Base-by-base conservation (phyloP, 306 rosid genomes). In the Sphenostylis stenocarpa region DNA sequence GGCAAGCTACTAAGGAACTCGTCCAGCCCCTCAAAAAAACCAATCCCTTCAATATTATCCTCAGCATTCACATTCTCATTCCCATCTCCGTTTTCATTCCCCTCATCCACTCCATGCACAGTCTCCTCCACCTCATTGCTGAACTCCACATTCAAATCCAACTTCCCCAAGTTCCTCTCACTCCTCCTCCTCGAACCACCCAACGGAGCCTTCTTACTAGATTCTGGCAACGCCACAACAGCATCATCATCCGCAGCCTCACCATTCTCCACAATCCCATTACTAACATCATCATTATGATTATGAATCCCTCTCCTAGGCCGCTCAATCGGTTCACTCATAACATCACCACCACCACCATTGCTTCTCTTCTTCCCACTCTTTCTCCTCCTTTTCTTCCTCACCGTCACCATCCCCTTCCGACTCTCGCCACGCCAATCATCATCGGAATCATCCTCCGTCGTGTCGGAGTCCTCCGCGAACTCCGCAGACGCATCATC, bases 101-200 rank as follows among this genome's bases (percentile, higher is more conserved):
- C 86, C 60, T 68, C 85, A 67, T 79, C 76, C 53, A 9, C 58
- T 11, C 82, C 89, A 9, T 63, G 80, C 1, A 79, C 75, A 3
- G 80, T 86, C 85, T 92, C 98, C 76, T 95, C 98, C 26, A 79
- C 95, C 87, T 95, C 98, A 77, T 92, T 95, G 70, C 92, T 95
- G 17, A 95, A 92, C 89, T 95, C 97, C 79, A 92, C 97, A 88
- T 95, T 95, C 90, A 95, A 87, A 86, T 95, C 99, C 85, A 95
- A 88, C 76, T 87, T 92, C 33, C 93, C 96, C 86, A 90, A 72
- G 64, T 88, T 89, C 9, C 85, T 88, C 4, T 85, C 87, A 58
- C 95, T 93, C 83, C 87, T 85, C 81, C 84, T 90, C 86, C 87
- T 86, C 3, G 84, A 73, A 39, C 83, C 48, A 58, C 45, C 80